phyloP scores from a whole-genome alignment of 2,329 filamentous ascomycete genomes.

The Cordyceps militaris region DNA sequence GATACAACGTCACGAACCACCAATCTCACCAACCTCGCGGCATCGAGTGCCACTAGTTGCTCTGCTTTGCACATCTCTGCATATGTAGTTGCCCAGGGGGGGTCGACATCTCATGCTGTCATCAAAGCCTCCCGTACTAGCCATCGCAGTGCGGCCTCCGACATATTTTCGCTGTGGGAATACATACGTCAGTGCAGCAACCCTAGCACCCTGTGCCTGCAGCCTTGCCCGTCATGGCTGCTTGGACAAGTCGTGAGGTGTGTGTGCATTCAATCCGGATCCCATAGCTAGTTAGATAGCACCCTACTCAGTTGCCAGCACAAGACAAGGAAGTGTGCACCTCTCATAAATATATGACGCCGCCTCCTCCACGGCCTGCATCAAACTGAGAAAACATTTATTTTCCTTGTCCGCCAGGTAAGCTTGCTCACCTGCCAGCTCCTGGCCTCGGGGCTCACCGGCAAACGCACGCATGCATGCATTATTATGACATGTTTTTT shows the following conservation, averaged over 20 bases:
- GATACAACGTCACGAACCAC: neutral
- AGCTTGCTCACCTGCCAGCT: neutral
- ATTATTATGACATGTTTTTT: neutral
- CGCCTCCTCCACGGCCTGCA: neutral
- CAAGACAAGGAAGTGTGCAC: neutral
- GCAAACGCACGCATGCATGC: neutral
- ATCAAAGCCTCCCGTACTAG: neutral
- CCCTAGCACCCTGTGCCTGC: neutral
- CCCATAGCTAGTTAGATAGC: too few species aligned
- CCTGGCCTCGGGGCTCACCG: constrained; percentile 1
- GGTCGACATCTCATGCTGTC: neutral
- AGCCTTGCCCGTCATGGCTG: too few species aligned
- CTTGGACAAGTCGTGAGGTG: neutral
- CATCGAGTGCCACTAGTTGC: too few species aligned
- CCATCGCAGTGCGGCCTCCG: too few species aligned
- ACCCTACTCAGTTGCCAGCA: too few species aligned
- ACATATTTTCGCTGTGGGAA: neutral
- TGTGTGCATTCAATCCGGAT: neutral
- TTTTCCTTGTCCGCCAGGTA: neutral
- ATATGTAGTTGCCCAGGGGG: neutral
- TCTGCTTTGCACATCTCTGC: neutral
- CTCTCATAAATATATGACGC: neutral
- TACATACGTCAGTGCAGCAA: neutral
- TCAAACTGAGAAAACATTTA: neutral
- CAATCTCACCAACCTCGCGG: neutral